Conservation (phyloP, 2,329 filamentous ascomycete genomes). For the Stagonosporopsis rhizophila region DNA sequence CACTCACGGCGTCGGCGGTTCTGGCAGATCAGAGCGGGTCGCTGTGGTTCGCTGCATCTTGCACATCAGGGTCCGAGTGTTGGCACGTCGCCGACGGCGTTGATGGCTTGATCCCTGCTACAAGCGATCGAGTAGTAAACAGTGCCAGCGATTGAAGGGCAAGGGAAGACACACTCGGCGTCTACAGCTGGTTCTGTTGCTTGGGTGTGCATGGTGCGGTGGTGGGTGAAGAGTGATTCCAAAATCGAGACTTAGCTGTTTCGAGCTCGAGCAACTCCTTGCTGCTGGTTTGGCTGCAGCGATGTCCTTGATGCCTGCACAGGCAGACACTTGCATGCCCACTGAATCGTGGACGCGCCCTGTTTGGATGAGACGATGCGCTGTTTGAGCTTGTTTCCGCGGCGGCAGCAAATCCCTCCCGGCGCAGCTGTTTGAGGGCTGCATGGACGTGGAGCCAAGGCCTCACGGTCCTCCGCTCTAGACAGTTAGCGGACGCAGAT, state of each 20-base stretch:
- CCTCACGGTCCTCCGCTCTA: conserved; percentile 15
- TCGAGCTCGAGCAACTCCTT: conserved; percentile 4
- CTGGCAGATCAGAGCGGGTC: conserved; percentile 18
- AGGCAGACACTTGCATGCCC: neutral
- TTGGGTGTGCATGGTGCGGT: neutral
- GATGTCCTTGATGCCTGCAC: neutral
- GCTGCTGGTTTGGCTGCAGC: conserved; percentile 3
- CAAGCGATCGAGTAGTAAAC: neutral
- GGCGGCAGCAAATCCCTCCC: conserved; percentile 6
- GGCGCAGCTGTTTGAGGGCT: conserved; percentile 2
- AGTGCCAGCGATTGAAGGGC: neutral
- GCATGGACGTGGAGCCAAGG: conserved; percentile 1
- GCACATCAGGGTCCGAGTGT: conserved; percentile 16
- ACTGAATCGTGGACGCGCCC: conserved; percentile 12
- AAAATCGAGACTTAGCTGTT: conserved; percentile 1
- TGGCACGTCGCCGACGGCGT: neutral
- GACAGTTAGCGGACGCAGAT: conserved; percentile 2
- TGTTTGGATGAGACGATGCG: conserved; percentile 13
- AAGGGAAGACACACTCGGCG: neutral
- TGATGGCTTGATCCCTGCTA: conserved; percentile 4
- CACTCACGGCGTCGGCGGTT: conserved; percentile 7
- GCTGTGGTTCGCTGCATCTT: conserved; percentile 16
- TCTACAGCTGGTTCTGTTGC: neutral
- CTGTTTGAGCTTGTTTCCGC: conserved; percentile 22
- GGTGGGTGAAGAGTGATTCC: neutral